A percentile compares a stretch with the other conserved stretches of the same genome.
These are phyloP conservation scores for Pseudogymnoascus pannorum DNA, from an alignment of 2,329 filamentous ascomycete species.

Conservation along the genomic window DNA sequence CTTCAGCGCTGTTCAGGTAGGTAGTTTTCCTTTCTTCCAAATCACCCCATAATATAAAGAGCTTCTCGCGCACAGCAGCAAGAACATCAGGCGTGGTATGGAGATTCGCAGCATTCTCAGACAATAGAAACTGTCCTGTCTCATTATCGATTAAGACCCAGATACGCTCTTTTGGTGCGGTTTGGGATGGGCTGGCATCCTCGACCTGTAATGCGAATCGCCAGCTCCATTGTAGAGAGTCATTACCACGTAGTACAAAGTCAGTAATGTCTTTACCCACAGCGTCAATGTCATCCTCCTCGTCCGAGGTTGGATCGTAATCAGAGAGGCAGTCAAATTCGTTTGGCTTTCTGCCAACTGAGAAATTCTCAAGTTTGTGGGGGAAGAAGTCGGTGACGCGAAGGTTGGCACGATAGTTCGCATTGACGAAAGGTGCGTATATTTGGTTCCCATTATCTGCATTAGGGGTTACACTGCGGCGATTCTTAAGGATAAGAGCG, in stretches of 20 bases:
- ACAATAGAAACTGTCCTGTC: conserved; percentile 49
- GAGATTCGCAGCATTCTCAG: conserved; percentile 46
- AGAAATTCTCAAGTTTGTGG: conserved; percentile 62
- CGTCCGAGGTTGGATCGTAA: conserved; percentile 28
- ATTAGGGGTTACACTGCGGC: neutral
- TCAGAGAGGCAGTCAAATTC: conserved; percentile 47
- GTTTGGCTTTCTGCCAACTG: conserved; percentile 38
- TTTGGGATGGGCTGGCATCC: conserved; percentile 44
- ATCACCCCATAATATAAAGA: conserved; percentile 81
- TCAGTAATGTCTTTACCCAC: conserved; percentile 29
- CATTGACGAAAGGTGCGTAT: conserved; percentile 64
- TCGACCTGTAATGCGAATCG: conserved; percentile 77
- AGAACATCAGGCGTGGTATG: conserved; percentile 44
- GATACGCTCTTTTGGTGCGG: conserved; percentile 38
- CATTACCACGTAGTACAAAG: neutral
- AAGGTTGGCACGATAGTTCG: conserved; percentile 60
- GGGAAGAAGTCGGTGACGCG: conserved; percentile 82
- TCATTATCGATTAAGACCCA: conserved; percentile 62
- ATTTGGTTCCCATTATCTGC: conserved; percentile 27
- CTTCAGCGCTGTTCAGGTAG: conserved; percentile 17
- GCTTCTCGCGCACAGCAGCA: conserved; percentile 52
- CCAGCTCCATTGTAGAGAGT: conserved; percentile 42
- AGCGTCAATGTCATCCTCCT: conserved; percentile 23
- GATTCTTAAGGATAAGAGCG: neutral
- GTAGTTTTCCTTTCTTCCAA: conserved; percentile 61